phyloP scores from a whole-genome alignment of 1,139 yeast genomes.

The Wickerhamiella infanticola region DNA sequence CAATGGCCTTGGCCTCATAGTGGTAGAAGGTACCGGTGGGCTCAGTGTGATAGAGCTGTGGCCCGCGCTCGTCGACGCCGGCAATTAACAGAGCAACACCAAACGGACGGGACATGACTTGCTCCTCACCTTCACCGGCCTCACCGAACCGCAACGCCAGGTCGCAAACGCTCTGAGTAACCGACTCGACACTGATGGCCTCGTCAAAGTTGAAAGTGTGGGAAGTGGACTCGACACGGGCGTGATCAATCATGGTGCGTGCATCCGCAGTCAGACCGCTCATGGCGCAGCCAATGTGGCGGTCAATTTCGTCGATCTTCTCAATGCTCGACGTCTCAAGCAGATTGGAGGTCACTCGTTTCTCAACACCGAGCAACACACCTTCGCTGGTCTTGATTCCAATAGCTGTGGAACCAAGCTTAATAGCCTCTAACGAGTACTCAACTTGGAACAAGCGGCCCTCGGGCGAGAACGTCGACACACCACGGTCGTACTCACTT shows the following conservation, averaged over 20 bases:
- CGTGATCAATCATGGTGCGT: constrained; percentile 96
- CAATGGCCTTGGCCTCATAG: constrained; percentile 97
- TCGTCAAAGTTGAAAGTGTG: constrained; percentile 88
- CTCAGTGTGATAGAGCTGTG: constrained; percentile 94
- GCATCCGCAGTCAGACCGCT: constrained; percentile 98
- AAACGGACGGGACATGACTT: constrained; percentile 96
- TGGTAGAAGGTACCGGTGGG: constrained; percentile 97
- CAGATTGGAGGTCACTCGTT: constrained; percentile 84
- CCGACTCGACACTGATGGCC: constrained; percentile 78
- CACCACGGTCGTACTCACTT: constrained; percentile 99
- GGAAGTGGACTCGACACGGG: constrained; percentile 75
- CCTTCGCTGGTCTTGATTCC: constrained; percentile 97
- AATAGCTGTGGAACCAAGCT: constrained; percentile 91
- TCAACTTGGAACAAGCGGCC: constrained; percentile 98
- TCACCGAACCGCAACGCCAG: constrained; percentile 95
- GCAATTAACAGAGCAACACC: constrained; percentile 97
- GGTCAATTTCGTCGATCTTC: constrained; percentile 87
- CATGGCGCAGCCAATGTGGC: constrained; percentile 97
- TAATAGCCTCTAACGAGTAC: constrained; percentile 94
- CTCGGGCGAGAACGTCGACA: constrained; percentile 95
- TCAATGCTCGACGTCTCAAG: constrained; percentile 89
- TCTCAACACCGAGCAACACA: constrained; percentile 90
- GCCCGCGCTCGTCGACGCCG: constrained; percentile 90
- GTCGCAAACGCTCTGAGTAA: constrained; percentile 95
- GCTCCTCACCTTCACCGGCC: constrained; percentile 94